Percentiles rank a stretch among this genome's conserved stretches.
phyloP scores from a whole-genome alignment of 345 rosid species.

The Boechera divaricarpa region DNA sequence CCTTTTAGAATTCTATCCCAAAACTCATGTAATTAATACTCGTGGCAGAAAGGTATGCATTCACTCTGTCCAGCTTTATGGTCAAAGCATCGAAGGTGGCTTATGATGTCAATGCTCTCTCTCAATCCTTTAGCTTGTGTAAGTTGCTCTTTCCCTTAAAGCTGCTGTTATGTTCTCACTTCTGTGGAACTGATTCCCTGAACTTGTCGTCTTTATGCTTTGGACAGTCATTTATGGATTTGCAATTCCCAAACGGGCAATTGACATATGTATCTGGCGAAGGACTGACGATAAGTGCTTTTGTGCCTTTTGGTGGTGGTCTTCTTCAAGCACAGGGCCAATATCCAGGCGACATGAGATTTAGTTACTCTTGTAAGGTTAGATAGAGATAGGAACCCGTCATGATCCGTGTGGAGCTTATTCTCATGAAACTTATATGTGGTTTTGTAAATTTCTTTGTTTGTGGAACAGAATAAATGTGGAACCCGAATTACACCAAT shows the following conservation, averaged over 20 bases:
- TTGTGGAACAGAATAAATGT: slow-evolving; percentile 67
- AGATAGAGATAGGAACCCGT: neutral
- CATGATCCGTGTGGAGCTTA: slow-evolving; percentile 1
- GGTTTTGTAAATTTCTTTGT: slow-evolving; percentile 16
- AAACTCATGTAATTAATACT: slow-evolving; percentile 4
- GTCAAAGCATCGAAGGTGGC: slow-evolving; percentile 99
- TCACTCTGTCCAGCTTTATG: slow-evolving; percentile 97
- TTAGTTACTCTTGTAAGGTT: slow-evolving; percentile 92
- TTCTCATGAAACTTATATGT: slow-evolving; percentile 1
- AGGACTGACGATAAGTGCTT: slow-evolving; percentile 88
- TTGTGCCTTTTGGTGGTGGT: slow-evolving; percentile 82
- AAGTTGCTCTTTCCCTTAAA: slow-evolving; percentile 42
- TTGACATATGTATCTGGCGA: slow-evolving; percentile 91
- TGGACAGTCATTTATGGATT: slow-evolving; percentile 82
- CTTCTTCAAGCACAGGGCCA: slow-evolving; percentile 98
- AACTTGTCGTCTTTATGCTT: neutral
- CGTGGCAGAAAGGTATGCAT: slow-evolving; percentile 84
- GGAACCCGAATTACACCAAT: slow-evolving; percentile 89
- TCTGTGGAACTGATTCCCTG: slow-evolving; percentile 12
- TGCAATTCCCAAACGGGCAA: slow-evolving; percentile 98
- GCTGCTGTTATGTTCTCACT: neutral
- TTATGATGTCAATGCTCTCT: slow-evolving; percentile 96
- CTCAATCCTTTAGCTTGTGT: slow-evolving; percentile 94
- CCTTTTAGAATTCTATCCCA: neutral
- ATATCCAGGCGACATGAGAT: slow-evolving; percentile 98